Conservation (phyloP, 352 stramenopile species). For the Phytophthora fragariaefolia region DNA sequence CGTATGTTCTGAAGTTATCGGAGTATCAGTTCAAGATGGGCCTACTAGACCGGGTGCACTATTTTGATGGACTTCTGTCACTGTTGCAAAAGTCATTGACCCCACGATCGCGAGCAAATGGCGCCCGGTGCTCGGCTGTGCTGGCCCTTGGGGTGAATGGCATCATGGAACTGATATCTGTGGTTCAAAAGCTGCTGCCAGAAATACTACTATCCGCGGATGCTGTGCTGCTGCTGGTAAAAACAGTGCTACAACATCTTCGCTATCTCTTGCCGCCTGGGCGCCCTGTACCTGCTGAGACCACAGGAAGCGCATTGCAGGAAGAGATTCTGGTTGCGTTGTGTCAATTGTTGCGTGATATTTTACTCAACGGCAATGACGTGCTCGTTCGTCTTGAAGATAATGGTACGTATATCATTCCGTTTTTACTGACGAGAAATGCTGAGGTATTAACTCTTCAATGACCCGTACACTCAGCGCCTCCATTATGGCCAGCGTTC, state of each 20-base stretch:
- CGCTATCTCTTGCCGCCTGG: constrained; percentile 76
- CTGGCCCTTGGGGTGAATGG: constrained; percentile 73
- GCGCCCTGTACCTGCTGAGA: constrained; percentile 44
- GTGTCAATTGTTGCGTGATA: constrained; percentile 77
- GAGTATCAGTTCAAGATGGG: constrained; percentile 85
- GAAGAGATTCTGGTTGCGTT: constrained; percentile 76
- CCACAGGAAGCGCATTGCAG: constrained; percentile 51
- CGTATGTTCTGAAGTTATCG: constrained; percentile 83
- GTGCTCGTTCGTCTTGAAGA: constrained; percentile 83
- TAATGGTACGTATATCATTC: constrained; percentile 53
- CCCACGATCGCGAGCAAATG: constrained; percentile 49
- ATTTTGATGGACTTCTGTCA: constrained; percentile 82
- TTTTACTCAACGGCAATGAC: constrained; percentile 73
- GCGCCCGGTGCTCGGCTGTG: constrained; percentile 47
- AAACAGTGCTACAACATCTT: constrained; percentile 80
- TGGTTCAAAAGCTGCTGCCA: constrained; percentile 75
- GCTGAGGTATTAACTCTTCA: constrained; percentile 9
- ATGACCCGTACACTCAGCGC: constrained; percentile 39
- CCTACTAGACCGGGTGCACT: constrained; percentile 74
- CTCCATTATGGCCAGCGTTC: constrained; percentile 73
- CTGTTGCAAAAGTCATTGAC: constrained; percentile 81
- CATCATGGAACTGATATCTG: constrained; percentile 75
- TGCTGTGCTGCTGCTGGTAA: constrained; percentile 69
- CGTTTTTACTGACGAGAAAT: background rate
- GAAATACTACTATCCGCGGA: constrained; percentile 72